Percentiles rank a stretch among this genome's conserved stretches.
phyloP scores from a whole-genome alignment of 495 filamentous ascomycete genomes.

The Acidomyces sp. region DNA sequence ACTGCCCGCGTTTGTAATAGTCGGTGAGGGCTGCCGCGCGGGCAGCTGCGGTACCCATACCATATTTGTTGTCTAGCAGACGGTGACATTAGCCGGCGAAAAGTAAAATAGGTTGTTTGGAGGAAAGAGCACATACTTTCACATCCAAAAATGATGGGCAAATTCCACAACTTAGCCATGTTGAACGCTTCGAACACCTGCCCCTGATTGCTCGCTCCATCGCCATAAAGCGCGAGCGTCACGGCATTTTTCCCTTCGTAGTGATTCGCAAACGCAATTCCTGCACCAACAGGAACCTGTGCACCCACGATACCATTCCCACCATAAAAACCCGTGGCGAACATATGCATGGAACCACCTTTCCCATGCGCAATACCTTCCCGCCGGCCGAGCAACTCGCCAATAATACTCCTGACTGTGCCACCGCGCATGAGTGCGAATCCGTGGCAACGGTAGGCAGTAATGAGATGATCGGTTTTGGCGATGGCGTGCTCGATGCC shows the following conservation, averaged over 20 bases:
- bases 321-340: conserved; percentile 92
- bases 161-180: conserved; percentile 99
- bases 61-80: conserved; percentile 91
- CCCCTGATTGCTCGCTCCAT: conserved; percentile 95
- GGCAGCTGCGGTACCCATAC: conserved; percentile 95
- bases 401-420: conserved; percentile 84
- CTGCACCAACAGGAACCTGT: conserved; percentile 94
- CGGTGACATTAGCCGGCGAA: conserved; percentile 2
- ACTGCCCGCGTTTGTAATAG: conserved; percentile 99
- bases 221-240: conserved; percentile 84
- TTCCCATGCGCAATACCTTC: conserved; percentile 97
- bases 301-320: conserved; percentile 98
- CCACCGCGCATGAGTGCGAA: conserved; percentile 95
- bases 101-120: no score
- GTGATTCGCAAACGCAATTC: conserved; percentile 92
- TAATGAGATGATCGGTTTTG: conserved; percentile 86
- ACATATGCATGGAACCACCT: conserved; percentile 99
- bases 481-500: conserved; percentile 94
- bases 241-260: conserved; percentile 76
- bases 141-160: conserved; percentile 89
- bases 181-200: conserved; percentile 99
- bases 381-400: conserved; percentile 85
- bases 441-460: conserved; percentile 96
- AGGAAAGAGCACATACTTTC: conserved; percentile 88
- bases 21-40: conserved; percentile 90